phyloP scores from a whole-genome alignment of 1,284 basidiomycete genomes.

The Baeospora myosura region DNA sequence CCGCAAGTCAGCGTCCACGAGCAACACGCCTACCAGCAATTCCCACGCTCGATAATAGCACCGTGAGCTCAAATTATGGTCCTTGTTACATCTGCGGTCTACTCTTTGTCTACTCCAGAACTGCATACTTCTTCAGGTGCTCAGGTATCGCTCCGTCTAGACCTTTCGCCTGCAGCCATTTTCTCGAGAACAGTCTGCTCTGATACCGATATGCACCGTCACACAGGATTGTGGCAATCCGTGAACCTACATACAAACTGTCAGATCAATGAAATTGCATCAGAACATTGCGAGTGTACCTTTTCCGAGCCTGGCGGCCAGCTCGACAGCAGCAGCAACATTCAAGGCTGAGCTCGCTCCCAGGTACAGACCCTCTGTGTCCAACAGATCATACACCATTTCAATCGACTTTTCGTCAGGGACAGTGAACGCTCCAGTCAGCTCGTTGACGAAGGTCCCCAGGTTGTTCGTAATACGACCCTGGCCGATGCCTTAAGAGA shows the following conservation, averaged over 20 bases:
- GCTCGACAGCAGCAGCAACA: slow-evolving; percentile 87
- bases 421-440: slow-evolving; percentile 82
- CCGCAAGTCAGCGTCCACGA: too few species aligned
- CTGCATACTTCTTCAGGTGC: slow-evolving; percentile 84
- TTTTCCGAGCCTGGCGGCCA: slow-evolving; percentile 81
- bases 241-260: slow-evolving; percentile 53
- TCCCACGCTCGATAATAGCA: too few species aligned
- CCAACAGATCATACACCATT: slow-evolving; percentile 91
- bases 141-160: slow-evolving; percentile 78
- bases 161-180: slow-evolving; percentile 85
- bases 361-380: slow-evolving; percentile 91
- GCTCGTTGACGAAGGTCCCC: slow-evolving; percentile 71
- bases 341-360: slow-evolving; percentile 96
- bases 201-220: slow-evolving; percentile 98
- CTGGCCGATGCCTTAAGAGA: slow-evolving; percentile 81
- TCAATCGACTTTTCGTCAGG: slow-evolving; percentile 86
- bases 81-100: too few species aligned
- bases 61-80: too few species aligned
- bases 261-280: not conserved
- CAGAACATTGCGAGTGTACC: slow-evolving; percentile 34
- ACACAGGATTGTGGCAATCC: slow-evolving; percentile 84
- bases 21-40: too few species aligned
- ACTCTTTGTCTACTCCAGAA: slow-evolving; percentile 72
- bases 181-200: slow-evolving; percentile 90
- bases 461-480: slow-evolving; percentile 96